Evolutionary conservation across 1,284 basidiomycete species (phyloP), one percentile per base, ranked within the genome.

Genomic region (Puccinia hordei): DNA sequence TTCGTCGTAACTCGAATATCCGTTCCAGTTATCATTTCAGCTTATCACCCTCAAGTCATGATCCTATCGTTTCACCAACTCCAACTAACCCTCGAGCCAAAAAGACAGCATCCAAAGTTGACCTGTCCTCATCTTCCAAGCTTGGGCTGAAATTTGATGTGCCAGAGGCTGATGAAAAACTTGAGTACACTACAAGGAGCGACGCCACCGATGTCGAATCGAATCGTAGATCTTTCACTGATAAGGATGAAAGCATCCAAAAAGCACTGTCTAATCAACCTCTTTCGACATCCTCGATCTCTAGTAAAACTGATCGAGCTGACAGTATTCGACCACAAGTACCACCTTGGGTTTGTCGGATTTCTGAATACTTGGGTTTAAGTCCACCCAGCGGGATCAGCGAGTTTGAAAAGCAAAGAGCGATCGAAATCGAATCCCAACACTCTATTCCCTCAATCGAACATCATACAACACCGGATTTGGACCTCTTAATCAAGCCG

Each of bases 1-100:
- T 44, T 3, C 24, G 33, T 53, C 8, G 19, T 53, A 19, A 55
- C 33, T 38, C 69, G 30, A 53, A 38, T 22, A 63, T 30, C 44
- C 69, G 53, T 57, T 57, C 24, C n/a, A 6, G 22, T 38, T 49
- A 53, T 53, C 17, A 9, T 30, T 53, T 72, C 19, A 53, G 53
- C 49, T 44, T 51, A 3, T 57, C 69, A 72, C 9, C 17, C 35
- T 72, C 69, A 19, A 72, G 69, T 57, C 53, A 27, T 33, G 69
- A 72, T n/a, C 35, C 69, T 24, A 72, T 72, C 46, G 69, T 55
- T 33, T 72, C 69, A 9, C 69, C 69, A 4, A 72, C 69, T 72
- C 69, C 69, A n/a, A 55, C 69, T 22, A 72, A 24, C 35, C 49
- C 69, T 55, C 53, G 69, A 35, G 49, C n/a, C 69, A 72, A 57